Evolutionary conservation across 2,329 filamentous ascomycete genomes (phyloP), one percentile per base, ranked within the genome.

Genomic region (Trichoderma sp.): DNA sequence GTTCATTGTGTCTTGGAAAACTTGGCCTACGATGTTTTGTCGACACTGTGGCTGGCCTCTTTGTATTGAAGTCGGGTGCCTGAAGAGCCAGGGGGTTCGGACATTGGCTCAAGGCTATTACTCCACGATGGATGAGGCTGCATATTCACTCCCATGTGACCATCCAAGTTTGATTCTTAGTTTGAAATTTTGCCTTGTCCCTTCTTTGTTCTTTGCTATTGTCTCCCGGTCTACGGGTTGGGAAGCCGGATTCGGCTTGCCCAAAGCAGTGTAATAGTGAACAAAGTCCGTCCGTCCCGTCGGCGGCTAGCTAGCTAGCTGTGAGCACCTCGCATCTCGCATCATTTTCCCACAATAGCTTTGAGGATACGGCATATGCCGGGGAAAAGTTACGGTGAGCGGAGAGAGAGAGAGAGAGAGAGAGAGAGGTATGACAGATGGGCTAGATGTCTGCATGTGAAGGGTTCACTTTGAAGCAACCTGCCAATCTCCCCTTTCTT

Each of bases 261-360:
- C 27, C 29, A 12, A 37, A 9, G 52, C 37, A 32, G 61, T 57
- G 52, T 48, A 65, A 65, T 65, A 37, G 35, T 65, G 19, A 57
- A 27, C 32, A 57, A 25, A 53, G 17, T 29, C 25, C 12, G 32
- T 25, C 32, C 34, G 48, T 32, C 29, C 35, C 22, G 35, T 22
- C 37, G 22, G 59, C 59, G 48, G 45, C 59, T 53, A 53, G 19
- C 65, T 48, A 42, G n/a, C n/a, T 50, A 48, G 22, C 61, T 48
- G 10, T 45, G 10, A 57, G 17, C 27, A 39, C 56, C 56, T 42
- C 32, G 45, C 52, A 35, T 48, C 52, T 65, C 61, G 61, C 61
- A 35, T 65, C 52, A 19, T 19, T 65, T 65, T 57, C 52, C 61
- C 37, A 17, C 52, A 57, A 57, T 48, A 19, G 61, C 37, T 17